A percentile compares a stretch with the other conserved stretches of the same genome.
phyloP scores from a whole-genome alignment of 2,329 filamentous ascomycete genomes.

The Aspergillus piperis region DNA sequence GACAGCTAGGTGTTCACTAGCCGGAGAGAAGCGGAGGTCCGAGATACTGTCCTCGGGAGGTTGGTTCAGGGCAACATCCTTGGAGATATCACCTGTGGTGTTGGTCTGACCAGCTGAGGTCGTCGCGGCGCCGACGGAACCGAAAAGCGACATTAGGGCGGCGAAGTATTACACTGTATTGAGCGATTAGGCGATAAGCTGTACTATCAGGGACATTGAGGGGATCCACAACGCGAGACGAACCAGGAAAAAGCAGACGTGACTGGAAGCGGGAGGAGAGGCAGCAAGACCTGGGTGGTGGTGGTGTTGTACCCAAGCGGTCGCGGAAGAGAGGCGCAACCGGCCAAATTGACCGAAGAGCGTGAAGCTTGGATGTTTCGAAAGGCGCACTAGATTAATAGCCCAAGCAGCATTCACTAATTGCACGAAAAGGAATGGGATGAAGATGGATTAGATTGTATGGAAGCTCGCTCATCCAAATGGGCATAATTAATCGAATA shows the following conservation, averaged over 20 bases:
- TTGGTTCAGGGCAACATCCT: conserved; percentile 76
- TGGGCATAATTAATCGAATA: not conserved
- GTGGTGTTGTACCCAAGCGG: not conserved
- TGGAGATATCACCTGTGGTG: conserved; percentile 85
- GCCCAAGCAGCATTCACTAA: not conserved
- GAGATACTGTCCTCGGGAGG: conserved; percentile 89
- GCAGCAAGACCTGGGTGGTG: not conserved
- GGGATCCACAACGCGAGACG: conserved; percentile 3
- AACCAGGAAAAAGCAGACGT: conserved; percentile 8
- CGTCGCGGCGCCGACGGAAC: conserved; percentile 51
- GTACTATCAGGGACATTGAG: not conserved
- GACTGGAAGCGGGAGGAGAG: not conserved
- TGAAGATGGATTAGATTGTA: not conserved
- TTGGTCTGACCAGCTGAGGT: conserved; percentile 58
- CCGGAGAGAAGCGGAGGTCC: conserved; percentile 78
- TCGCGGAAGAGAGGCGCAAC: not conserved
- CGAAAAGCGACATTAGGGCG: conserved; percentile 54
- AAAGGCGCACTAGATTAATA: not conserved
- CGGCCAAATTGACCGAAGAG: not conserved
- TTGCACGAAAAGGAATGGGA: not conserved
- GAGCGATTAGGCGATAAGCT: not conserved
- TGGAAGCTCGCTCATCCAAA: not conserved
- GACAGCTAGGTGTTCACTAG: conserved; percentile 79
- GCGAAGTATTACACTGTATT: conserved; percentile 18
- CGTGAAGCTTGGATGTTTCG: not conserved